Percentiles rank a stretch among this genome's conserved stretches.
Evolutionary conservation across 2,329 filamentous ascomycete species (phyloP).

Genomic region (Exophiala viscosa): DNA sequence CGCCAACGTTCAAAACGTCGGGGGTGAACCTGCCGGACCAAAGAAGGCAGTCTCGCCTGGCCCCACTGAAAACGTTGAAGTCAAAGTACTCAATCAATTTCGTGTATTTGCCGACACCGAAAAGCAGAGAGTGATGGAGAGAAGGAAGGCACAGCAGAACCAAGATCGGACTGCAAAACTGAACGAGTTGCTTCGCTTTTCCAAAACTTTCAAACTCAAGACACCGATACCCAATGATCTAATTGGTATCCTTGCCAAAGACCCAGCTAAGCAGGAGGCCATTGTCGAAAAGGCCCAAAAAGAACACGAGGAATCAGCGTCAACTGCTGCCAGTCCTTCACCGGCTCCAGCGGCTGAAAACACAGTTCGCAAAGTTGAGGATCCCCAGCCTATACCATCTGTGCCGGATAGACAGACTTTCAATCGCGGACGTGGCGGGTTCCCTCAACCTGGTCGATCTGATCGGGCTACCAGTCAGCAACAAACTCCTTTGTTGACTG

Average conservation of each 20-base stretch:
- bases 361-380: slow-evolving; percentile 51
- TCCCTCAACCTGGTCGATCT: slow-evolving; percentile 23
- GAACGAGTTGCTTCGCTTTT: slow-evolving; percentile 93
- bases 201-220: slow-evolving; percentile 86
- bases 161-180: slow-evolving; percentile 88
- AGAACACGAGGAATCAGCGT: slow-evolving; percentile 60
- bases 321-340: slow-evolving; percentile 28
- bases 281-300: slow-evolving; percentile 85
- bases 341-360: slow-evolving; percentile 43
- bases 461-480: slow-evolving; percentile 38
- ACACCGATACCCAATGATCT: slow-evolving; percentile 89
- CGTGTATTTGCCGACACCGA: slow-evolving; percentile 61
- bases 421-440: slow-evolving; percentile 45
- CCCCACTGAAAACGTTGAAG: slow-evolving; percentile 58
- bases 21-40: slow-evolving; percentile 27
- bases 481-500: slow-evolving; percentile 11
- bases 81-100: slow-evolving; percentile 60
- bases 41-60: slow-evolving; percentile 47
- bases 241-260: slow-evolving; percentile 92
- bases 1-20: slow-evolving; percentile 33
- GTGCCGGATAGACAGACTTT: slow-evolving; percentile 48
- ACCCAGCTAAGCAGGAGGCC: slow-evolving; percentile 87
- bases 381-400: slow-evolving; percentile 34
- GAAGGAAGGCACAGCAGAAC: slow-evolving; percentile 52
- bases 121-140: slow-evolving; percentile 58